Evolutionary conservation across 805 yeast species (phyloP), one percentile per base, ranked within the genome.

Genomic region (Barnettozyma botsteinii): DNA sequence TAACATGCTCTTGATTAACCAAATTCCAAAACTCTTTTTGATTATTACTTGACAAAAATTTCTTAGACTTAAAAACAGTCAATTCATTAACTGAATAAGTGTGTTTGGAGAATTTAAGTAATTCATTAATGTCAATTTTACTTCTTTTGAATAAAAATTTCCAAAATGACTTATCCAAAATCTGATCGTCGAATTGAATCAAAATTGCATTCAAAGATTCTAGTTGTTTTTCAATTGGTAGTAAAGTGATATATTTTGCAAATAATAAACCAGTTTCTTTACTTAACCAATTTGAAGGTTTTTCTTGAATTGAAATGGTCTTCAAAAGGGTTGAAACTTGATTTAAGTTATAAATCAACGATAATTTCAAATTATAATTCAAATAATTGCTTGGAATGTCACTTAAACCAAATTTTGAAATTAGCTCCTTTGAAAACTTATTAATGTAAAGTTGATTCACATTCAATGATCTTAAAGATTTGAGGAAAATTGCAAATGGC

Each of bases 341-440:
- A 19, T 42, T 33, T 7, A 40, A 4, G 27, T 52, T 52, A 1
- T 23, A 10, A 2, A 45, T 14, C 18, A 24, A 52, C 14, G 40
- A 47, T 50, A 3, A 49, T 44, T 40, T 26, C 5, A 52, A 33
- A 24, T 45, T 43, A 5, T 8, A n/a, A 25, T 52, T 45, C 38
- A 52, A 19, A 1, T 28, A 9, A 13, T 28, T n/a, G 23, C 54
- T 49, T 9, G 49, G 41, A 4, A 37, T 34, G 13, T 40, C 38
- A 2, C 50, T 42, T 30, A 51, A 43, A 17, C 50, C 57, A 11
- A 48, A 51, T 12, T 27, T 25, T 2, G 46, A 24, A 10, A 52
- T 35, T 1, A 52, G 30, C 12, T 31, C 27, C 19, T 49, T 49
- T 37, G 38, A 40, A 48, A 53, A 51, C 15, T 46, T 36, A 39